A percentile compares a stretch with the other conserved stretches of the same genome.
Conservation (phyloP, 768 basidiomycete genomes). For the Exidia glandulosa region DNA sequence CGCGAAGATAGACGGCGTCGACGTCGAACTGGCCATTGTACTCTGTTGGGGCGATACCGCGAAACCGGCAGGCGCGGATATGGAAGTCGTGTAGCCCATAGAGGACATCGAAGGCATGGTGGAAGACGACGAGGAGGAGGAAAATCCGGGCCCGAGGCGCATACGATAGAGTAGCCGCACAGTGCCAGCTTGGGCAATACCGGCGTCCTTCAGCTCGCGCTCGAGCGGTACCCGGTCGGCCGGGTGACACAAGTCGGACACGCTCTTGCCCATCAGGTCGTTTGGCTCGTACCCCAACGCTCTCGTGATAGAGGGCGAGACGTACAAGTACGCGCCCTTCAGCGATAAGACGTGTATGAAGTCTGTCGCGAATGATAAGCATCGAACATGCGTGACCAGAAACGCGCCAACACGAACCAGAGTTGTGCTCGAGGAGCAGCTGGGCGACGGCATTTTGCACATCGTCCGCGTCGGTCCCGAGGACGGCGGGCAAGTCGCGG, state of each 20-base stretch:
- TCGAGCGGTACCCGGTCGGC: slow-evolving; percentile 85
- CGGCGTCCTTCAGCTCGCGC: slow-evolving; percentile 74
- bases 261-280: slow-evolving; percentile 68
- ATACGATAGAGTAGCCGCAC: not conserved
- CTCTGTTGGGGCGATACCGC: no score
- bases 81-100: no score
- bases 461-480: slow-evolving; percentile 1
- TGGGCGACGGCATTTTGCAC: not conserved
- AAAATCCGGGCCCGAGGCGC: not conserved
- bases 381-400: slow-evolving; percentile 1
- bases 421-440: not conserved
- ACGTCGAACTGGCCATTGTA: no score
- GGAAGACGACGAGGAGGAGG: no score
- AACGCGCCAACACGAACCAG: not conserved
- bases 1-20: slow-evolving; percentile 34
- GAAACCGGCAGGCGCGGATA: no score
- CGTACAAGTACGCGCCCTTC: slow-evolving; percentile 88
- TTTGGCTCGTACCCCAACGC: slow-evolving; percentile 80
- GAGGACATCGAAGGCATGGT: no score
- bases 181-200: not conserved
- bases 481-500: not conserved
- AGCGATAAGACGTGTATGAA: slow-evolving; percentile 86
- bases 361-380: no score
- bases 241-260: slow-evolving; percentile 78
- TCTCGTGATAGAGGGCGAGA: slow-evolving; percentile 66